These are phyloP conservation scores for Globisporangium nunn DNA, from an alignment of 352 stramenopile genomes.

Conservation along the genomic window DNA sequence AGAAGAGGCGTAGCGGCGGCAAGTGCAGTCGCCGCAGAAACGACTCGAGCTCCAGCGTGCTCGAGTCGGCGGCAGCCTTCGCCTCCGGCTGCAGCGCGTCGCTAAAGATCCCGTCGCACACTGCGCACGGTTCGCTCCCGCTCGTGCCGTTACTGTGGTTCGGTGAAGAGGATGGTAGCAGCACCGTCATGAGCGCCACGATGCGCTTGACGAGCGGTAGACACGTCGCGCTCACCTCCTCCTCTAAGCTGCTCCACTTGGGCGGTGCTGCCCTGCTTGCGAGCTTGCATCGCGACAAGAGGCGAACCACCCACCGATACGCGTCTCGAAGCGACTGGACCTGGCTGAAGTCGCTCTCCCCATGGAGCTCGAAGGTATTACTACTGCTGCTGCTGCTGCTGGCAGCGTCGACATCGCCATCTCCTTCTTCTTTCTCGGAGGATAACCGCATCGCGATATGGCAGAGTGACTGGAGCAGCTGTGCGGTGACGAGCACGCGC, in stretches of 20 bases:
- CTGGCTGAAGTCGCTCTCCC: slow-evolving; percentile 29
- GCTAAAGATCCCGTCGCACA: slow-evolving; percentile 60
- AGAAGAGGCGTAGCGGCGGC: slow-evolving; percentile 61
- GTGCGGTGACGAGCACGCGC: slow-evolving; percentile 47
- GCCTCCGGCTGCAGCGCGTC: slow-evolving; percentile 6
- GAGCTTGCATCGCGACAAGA: slow-evolving; percentile 41
- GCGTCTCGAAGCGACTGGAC: slow-evolving; percentile 58
- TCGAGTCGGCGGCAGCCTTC: not conserved
- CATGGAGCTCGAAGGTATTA: not conserved
- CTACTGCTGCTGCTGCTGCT: not conserved
- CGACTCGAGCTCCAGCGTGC: slow-evolving; percentile 22
- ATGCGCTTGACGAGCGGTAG: slow-evolving; percentile 55
- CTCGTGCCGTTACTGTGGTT: not conserved
- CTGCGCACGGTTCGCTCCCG: slow-evolving; percentile 27
- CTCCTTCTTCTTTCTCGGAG: slow-evolving; percentile 1
- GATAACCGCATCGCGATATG: slow-evolving; percentile 19
- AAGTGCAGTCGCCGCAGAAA: slow-evolving; percentile 57
- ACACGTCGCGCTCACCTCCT: slow-evolving; percentile 33
- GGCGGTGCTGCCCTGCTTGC: slow-evolving; percentile 1
- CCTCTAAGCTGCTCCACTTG: slow-evolving; percentile 22
- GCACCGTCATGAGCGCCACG: slow-evolving; percentile 47
- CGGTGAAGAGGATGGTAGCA: slow-evolving; percentile 22
- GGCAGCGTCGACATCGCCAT: not conserved
- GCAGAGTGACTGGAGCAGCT: slow-evolving; percentile 49
- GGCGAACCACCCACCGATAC: slow-evolving; percentile 36